Base-by-base conservation (phyloP, 2,329 filamentous ascomycete genomes). In the Pseudocercospora fijiensis region DNA sequence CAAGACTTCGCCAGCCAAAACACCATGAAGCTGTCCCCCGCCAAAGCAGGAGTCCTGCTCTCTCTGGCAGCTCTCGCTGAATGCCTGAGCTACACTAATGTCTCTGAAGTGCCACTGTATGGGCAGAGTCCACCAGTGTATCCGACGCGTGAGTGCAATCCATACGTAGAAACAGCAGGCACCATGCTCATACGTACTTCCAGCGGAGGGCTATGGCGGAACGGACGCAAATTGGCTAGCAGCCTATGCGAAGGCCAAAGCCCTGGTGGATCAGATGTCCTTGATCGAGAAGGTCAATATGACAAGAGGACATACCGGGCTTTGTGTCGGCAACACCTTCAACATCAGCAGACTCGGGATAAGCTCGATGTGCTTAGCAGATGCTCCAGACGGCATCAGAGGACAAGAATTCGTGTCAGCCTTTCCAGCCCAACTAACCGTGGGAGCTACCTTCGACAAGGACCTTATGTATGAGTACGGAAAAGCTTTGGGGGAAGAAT, bases 251-350 rank as follows among this genome's bases (percentile, higher is more conserved):
- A 71, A 71, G 58, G 76, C 76, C n/a, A 65, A 67, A 20, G 66
- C 66, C 5, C 66, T 77, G 27, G 75, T 77, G 8, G 61, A 63
- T 5, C 71, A 76, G 59, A 69, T 77, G 65, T 76, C 75, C 6
- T 65, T 76, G 33, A 68, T 71, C 4, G 75, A 77, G 64, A 77
- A 76, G 53, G 71, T 75, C 55, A 74, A 73, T 60, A 68, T 76
- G 58, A 75, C 74, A 4, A 70, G 70, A 47, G 75, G 76, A 22
- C 68, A 71, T 30, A 63, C 66, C 13, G 74, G 73, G 2, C 62
- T 67, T 43, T 95, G 91, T 69, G 88, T 89, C 22, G 91, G 90
- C 43, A 92, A 94, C 71, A 90, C 89, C 0, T 90, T 90, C 10
- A 90, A 88, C 63, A 89, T 87, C 1, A 75, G 80, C 16, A 84